Conservation (phyloP, 2,329 filamentous ascomycete genomes). For the Tolypocladium endophyticum region DNA sequence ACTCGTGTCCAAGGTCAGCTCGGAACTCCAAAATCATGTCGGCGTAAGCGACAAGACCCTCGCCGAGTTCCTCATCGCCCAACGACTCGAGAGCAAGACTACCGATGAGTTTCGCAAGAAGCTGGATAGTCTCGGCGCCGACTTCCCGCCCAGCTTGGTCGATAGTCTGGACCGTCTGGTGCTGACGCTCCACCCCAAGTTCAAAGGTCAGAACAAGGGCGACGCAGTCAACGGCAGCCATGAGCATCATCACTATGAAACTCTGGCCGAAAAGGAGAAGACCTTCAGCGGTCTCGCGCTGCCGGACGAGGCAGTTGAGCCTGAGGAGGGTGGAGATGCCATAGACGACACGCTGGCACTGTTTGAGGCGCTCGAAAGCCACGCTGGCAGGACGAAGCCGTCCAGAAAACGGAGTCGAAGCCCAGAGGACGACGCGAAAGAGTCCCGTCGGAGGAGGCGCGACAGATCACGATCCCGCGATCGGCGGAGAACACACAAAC, state of each 20-base stretch:
- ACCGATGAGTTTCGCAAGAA: constrained; percentile 65
- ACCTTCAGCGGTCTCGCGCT: constrained; percentile 87
- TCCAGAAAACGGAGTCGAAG: constrained; percentile 50
- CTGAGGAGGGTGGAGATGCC: constrained; percentile 41
- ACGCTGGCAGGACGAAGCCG: constrained; percentile 39
- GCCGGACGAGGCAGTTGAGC: constrained; percentile 56
- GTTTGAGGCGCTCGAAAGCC: constrained; percentile 74
- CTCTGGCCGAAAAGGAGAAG: constrained; percentile 62
- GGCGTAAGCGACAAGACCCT: constrained; percentile 89
- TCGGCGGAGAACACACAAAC: constrained; percentile 23
- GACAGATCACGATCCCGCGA: constrained; percentile 31
- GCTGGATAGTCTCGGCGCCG: constrained; percentile 67
- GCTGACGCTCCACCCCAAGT: constrained; percentile 80
- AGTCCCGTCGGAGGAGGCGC: constrained; percentile 30
- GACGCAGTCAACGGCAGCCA: constrained; percentile 26
- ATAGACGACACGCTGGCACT: constrained; percentile 91
- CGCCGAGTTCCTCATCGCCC: constrained; percentile 90
- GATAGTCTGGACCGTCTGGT: constrained; percentile 88
- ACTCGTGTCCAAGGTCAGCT: constrained; percentile 88
- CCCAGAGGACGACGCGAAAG: constrained; percentile 35
- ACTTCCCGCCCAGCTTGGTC: constrained; percentile 74
- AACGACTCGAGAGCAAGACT: constrained; percentile 65
- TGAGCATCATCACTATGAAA: constrained; percentile 27
- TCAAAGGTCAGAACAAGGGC: constrained; percentile 49
- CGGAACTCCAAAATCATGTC: constrained; percentile 88